These are phyloP conservation scores for Leccinum broughii DNA, from an alignment of 768 basidiomycete genomes.

Conservation along the genomic window DNA sequence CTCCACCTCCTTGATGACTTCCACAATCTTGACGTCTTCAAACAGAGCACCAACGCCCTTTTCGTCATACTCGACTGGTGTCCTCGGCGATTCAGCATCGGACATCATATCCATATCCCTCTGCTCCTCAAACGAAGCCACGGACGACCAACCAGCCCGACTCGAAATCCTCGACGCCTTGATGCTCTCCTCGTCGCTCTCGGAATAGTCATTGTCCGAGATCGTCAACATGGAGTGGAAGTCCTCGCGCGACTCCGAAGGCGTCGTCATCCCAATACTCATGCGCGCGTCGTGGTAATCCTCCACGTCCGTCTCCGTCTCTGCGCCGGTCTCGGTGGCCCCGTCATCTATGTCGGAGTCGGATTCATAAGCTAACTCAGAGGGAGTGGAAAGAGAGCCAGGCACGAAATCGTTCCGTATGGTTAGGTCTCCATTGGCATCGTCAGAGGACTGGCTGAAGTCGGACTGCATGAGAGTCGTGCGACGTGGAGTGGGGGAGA, in stretches of 20 bases:
- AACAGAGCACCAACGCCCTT: constrained; percentile 37
- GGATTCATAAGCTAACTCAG: constrained; percentile 41
- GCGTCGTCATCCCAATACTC: constrained; percentile 59
- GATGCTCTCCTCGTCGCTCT: constrained; percentile 70
- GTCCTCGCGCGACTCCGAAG: constrained; percentile 67
- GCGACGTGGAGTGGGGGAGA: constrained; percentile 34
- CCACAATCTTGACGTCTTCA: constrained; percentile 34
- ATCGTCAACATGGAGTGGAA: constrained; percentile 76
- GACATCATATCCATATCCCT: background rate
- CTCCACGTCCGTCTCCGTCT: constrained; percentile 66
- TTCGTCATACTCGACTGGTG: constrained; percentile 52
- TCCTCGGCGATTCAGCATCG: constrained; percentile 4
- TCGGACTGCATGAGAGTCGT: constrained; percentile 52
- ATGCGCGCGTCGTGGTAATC: constrained; percentile 79
- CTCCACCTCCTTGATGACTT: constrained; percentile 34
- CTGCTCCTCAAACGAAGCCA: constrained; percentile 24
- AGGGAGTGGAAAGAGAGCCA: constrained; percentile 20
- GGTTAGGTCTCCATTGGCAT: constrained; percentile 37
- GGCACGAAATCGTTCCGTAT: constrained; percentile 33
- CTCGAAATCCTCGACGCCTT: constrained; percentile 56
- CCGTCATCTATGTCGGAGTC: constrained; percentile 45
- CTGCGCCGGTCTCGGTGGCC: constrained; percentile 63
- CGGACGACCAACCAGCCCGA: constrained; percentile 27
- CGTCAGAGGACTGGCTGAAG: constrained; percentile 37
- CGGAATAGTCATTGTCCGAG: constrained; percentile 67